Evolutionary conservation across 2,329 filamentous ascomycete species (phyloP), one percentile per base, ranked within the genome.

Genomic region (Sporothrix inflata): DNA sequence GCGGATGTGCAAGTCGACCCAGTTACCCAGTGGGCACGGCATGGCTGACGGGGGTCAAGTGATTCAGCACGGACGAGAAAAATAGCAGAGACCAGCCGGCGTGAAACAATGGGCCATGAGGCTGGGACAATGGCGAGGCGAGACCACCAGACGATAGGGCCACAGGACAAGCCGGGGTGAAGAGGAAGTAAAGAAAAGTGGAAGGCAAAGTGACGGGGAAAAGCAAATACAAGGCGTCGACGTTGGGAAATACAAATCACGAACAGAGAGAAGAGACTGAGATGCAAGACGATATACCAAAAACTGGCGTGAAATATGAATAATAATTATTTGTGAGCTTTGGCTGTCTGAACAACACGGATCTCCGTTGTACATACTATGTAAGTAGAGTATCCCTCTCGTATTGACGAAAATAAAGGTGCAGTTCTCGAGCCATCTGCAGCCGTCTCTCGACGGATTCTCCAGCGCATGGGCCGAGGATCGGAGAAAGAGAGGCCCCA

Each of bases 41-140:
- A 65, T 47, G 24, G 61, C 61, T 45, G 61, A 65, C 21, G 61
- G 61, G 61, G 21, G 61, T 65, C 61, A 65, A 47, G 40, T 47
- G 61, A 45, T 65, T 49, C 42, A 30, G 63, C 45, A 66, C 42
- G 63, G 63, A 66, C 63, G 34, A 69, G 34, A 60, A 30, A 42
- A 69, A n/a, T 14, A 61, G 24, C 14, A 47, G 14, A 47, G 3
- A 60, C 34, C 24, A 34, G 21, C 9, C 9, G 45, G 21, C 30
- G 53, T 4, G 34, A 21, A 40, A 7, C 30, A 24, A 61, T 24
- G 57, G 57, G 55, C 34, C 57, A 30, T 21, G 38, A 63, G 57
- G 57, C 34, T n/a, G 34, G 34, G 34, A 6, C 9, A 63, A 42
- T 63, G 57, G 34, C 57, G 57, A 42, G n/a, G 42, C 42, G 42